Evolutionary conservation across 2,329 filamentous ascomycete species (phyloP), one percentile per base, ranked within the genome.

Genomic region (Cordyceps militaris): DNA sequence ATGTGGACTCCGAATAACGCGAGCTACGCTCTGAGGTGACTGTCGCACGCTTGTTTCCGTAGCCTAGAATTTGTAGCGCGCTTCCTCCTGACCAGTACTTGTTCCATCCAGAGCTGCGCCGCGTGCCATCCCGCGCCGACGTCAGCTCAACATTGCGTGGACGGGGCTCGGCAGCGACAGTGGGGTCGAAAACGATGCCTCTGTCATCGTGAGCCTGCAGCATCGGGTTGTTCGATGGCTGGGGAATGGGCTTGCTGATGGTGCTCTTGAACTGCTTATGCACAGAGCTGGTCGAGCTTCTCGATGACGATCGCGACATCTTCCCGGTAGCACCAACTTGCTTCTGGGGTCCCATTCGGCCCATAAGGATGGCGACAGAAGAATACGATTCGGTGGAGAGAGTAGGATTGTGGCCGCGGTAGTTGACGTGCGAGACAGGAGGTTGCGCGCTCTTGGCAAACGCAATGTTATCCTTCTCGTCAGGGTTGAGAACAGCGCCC

Each of bases 71-170:
- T 65, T 86, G 86, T 57, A 86, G 72, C 8, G 85, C 81, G 63
- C 86, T 88, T 55, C 87, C 87, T 52, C 86, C 86, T 14, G 86
- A 88, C 81, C 88, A 91, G 71, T 90, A 91, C 55, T 83, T 76
- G 69, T 89, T 89, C 87, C 87, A 91, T 49, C 86, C 86, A 3
- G 86, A 89, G 64, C 85, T 89, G 66, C 83, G 78, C 57, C 84
- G 78, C 21, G 76, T 73, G 46, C 71, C 72, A 50, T 75, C 77
- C 51, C 78, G 71, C 61, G 61, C 65, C 55, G 67, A 71, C 61
- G 61, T 63, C 60, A 57, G 73, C 59, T 21, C 46, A n/a, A 61
- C 65, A 44, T 66, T 68, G 60, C 66, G 69, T 61, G 68, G 67
- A 57, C 71, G 74, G 59, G 73, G 74, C 67, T 69, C 66, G 3